phyloP scores from a whole-genome alignment of 805 yeast genomes.

The Kockiozyma suomiensis region DNA sequence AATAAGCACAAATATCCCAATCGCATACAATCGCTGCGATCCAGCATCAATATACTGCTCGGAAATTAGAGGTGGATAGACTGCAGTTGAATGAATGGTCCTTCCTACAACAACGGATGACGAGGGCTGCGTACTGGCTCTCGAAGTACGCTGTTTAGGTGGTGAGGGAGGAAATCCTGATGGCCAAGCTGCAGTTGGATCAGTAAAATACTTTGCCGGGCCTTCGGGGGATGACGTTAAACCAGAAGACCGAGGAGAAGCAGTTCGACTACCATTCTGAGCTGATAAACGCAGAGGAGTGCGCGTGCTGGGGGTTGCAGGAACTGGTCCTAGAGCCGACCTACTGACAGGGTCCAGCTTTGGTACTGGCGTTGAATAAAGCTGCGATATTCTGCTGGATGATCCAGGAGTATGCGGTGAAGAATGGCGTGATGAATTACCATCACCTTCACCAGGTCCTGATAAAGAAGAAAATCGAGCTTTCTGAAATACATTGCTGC shows the following conservation, averaged over 20 bases:
- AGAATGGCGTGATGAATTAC: neutral
- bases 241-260: neutral
- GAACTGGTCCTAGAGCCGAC: neutral
- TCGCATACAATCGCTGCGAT: constrained; percentile 69
- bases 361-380: neutral
- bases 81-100: neutral
- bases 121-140: constrained; percentile 6
- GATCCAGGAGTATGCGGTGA: neutral
- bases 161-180: constrained; percentile 34
- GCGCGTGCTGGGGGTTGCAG: neutral
- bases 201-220: constrained; percentile 14
- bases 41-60: constrained; percentile 67
- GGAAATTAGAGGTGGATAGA: constrained; percentile 53
- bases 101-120: neutral
- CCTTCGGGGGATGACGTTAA: neutral
- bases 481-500: constrained; percentile 12
- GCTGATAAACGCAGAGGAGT: neutral
- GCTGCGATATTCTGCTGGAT: neutral
- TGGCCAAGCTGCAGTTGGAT: constrained; percentile 26
- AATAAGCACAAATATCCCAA: constrained; percentile 69
- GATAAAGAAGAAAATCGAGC: neutral
- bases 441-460: neutral
- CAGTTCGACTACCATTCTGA: neutral
- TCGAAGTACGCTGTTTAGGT: neutral
- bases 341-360: neutral